Evolutionary conservation across 768 basidiomycete species (phyloP).

Genomic region (Xerocomellus intermedius): DNA sequence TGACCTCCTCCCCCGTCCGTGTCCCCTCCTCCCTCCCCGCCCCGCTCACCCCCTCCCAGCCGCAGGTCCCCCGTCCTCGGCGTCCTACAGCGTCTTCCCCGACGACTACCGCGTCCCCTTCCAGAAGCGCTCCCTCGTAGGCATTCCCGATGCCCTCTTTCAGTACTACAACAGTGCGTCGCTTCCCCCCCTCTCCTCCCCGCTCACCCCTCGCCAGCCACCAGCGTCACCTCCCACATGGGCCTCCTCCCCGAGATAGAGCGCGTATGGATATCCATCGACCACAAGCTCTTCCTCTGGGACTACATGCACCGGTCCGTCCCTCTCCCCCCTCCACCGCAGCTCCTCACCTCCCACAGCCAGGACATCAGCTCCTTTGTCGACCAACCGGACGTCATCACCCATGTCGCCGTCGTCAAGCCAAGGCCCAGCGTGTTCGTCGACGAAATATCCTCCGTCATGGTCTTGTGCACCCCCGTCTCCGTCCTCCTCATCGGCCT

Average conservation of each 20-base stretch:
- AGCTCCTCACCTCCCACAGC: conserved; percentile 37
- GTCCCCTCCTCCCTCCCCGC: background rate
- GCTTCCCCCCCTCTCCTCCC: background rate
- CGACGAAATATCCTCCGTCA: conserved; percentile 84
- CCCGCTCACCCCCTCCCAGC: conserved; percentile 38
- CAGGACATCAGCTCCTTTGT: conserved; percentile 90
- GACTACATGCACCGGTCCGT: conserved; percentile 92
- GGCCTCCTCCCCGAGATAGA: conserved; percentile 92
- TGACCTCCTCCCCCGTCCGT: conserved; percentile 67
- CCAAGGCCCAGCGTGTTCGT: conserved; percentile 87
- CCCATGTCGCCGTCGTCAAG: conserved; percentile 82
- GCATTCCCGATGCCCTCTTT: conserved; percentile 76
- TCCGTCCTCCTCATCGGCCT: conserved; percentile 85
- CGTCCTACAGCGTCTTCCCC: conserved; percentile 73
- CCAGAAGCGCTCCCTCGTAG: conserved; percentile 71
- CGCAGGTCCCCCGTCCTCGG: conserved; percentile 64
- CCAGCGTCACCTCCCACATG: conserved; percentile 76
- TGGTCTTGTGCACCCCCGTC: conserved; percentile 87
- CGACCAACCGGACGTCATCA: conserved; percentile 88
- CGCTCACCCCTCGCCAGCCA: conserved; percentile 42
- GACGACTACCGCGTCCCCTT: conserved; percentile 79
- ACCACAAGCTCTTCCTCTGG: conserved; percentile 94
- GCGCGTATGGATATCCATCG: conserved; percentile 92
- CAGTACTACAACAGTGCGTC: conserved; percentile 73
- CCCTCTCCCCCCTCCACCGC: background rate